These are phyloP conservation scores for Crepidotus sp. DNA, from an alignment of 1,284 basidiomycete species.

Conservation along the genomic window DNA sequence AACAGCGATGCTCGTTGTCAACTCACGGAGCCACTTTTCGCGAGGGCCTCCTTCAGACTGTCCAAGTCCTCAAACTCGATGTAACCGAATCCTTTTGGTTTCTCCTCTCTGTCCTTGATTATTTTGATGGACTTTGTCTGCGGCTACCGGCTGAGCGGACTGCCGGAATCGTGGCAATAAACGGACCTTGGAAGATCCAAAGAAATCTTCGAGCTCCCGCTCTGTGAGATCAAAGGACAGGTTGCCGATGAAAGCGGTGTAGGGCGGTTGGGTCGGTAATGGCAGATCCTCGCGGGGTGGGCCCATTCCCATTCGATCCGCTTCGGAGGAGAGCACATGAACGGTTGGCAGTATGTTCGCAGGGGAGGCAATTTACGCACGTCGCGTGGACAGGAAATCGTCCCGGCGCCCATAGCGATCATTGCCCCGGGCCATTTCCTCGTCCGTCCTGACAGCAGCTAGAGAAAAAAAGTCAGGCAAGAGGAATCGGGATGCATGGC, in stretches of 20 bases:
- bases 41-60: conserved; percentile 75
- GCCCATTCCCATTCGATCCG: conserved; percentile 45
- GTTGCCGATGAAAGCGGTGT: conserved; percentile 94
- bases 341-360: not conserved
- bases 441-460: conserved; percentile 59
- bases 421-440: conserved; percentile 39
- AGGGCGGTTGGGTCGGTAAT: conserved; percentile 90
- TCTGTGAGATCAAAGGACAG: conserved; percentile 90
- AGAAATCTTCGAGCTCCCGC: conserved; percentile 76
- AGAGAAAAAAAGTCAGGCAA: conserved; percentile 19
- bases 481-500: conserved; percentile 7
- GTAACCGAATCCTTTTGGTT: conserved; percentile 97
- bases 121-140: conserved; percentile 85
- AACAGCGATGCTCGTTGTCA: not conserved
- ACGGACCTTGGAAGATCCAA: conserved; percentile 54
- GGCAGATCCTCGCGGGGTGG: conserved; percentile 85
- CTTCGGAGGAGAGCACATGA: conserved; percentile 29
- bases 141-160: not conserved
- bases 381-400: conserved; percentile 52
- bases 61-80: conserved; percentile 87
- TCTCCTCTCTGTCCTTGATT: conserved; percentile 84
- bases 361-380: conserved; percentile 32
- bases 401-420: conserved; percentile 52
- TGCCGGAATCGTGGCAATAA: not conserved
- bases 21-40: conserved; percentile 56